Conservation (phyloP, 306 rosid genomes). For the Rubus idaeus region DNA sequence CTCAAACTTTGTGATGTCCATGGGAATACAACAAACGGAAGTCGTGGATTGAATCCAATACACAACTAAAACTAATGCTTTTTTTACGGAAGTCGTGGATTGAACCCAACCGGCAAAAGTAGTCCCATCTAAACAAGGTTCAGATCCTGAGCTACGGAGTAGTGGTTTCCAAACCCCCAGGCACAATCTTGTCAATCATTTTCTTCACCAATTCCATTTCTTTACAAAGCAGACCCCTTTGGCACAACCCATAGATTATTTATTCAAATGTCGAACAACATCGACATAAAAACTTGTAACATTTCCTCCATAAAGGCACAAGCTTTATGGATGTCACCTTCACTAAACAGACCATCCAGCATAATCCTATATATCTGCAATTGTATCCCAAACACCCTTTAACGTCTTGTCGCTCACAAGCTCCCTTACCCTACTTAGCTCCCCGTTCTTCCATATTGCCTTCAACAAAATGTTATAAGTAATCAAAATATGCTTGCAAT, state of each 20-base stretch:
- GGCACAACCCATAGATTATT: slow-evolving; percentile 52
- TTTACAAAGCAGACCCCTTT: slow-evolving; percentile 43
- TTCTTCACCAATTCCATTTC: slow-evolving; percentile 50
- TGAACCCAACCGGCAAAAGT: slow-evolving; percentile 41
- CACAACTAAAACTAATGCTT: background rate
- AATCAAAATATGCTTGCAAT: slow-evolving; percentile 65
- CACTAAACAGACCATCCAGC: slow-evolving; percentile 54
- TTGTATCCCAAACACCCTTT: slow-evolving; percentile 51
- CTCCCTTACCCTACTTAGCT: slow-evolving; percentile 37
- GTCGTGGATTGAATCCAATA: background rate
- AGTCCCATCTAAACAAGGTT: slow-evolving; percentile 37
- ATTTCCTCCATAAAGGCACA: slow-evolving; percentile 57
- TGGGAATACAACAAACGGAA: background rate
- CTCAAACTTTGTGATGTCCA: slow-evolving; percentile 25
- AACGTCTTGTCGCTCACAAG: slow-evolving; percentile 47
- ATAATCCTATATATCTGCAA: slow-evolving; percentile 49
- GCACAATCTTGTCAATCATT: slow-evolving; percentile 41
- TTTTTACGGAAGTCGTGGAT: too few species aligned
- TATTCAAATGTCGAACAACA: slow-evolving; percentile 49
- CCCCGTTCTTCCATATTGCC: slow-evolving; percentile 34
- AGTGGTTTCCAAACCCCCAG: slow-evolving; percentile 60
- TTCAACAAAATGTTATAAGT: slow-evolving; percentile 59
- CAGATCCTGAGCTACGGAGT: slow-evolving; percentile 37
- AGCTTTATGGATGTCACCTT: slow-evolving; percentile 53
- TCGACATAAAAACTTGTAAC: slow-evolving; percentile 38